These are phyloP conservation scores for Apodospora peruviana DNA, from an alignment of 495 filamentous ascomycete genomes.

Conservation along the genomic window DNA sequence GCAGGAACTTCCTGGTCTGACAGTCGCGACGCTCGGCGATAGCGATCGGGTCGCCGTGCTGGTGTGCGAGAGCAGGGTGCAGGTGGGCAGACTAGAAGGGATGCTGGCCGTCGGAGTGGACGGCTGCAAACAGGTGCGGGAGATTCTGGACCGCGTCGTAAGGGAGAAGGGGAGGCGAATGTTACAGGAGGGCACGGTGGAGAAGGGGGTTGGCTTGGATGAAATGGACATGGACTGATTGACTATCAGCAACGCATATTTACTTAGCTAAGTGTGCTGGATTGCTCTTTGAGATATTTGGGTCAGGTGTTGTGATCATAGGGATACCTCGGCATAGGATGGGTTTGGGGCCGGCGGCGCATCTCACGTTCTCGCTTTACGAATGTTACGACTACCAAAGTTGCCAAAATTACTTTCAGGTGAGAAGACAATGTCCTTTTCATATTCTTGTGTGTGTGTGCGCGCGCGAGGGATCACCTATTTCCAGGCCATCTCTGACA, in stretches of 20 bases:
- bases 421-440: conserved; percentile 9
- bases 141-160: conserved; percentile 67
- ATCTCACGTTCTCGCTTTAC: too few relatives aligned
- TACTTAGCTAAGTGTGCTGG: too few relatives aligned
- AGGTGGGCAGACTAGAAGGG: conserved; percentile 71
- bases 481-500: neutral
- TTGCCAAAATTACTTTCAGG: conserved; percentile 5
- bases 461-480: too few relatives aligned
- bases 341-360: neutral
- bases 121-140: conserved; percentile 80
- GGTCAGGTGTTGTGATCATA: too few relatives aligned
- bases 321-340: neutral
- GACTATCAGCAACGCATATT: too few relatives aligned
- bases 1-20: conserved; percentile 82
- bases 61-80: conserved; percentile 78
- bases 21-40: conserved; percentile 69
- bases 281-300: too few relatives aligned
- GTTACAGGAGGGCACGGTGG: conserved; percentile 53
- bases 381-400: conserved; percentile 11
- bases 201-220: conserved; percentile 34
- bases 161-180: conserved; percentile 58
- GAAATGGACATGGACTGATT: conserved; percentile 39
- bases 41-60: conserved; percentile 71
- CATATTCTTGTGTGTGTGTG: neutral
- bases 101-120: conserved; percentile 91